Evolutionary conservation across 352 stramenopile species (phyloP).

Genomic region (Phytophthora vignae): DNA sequence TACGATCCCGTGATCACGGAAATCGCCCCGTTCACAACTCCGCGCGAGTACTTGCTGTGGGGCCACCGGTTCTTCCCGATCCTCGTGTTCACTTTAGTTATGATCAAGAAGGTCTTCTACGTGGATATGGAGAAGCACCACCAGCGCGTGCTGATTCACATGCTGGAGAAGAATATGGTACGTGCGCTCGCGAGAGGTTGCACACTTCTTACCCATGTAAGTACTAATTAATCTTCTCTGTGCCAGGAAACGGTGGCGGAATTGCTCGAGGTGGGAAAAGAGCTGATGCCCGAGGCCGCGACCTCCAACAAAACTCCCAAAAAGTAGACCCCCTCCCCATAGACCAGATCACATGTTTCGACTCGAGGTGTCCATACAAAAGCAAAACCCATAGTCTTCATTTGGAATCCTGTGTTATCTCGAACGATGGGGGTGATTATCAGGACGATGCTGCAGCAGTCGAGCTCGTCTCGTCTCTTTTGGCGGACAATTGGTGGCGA

Average conservation of each 20-base stretch:
- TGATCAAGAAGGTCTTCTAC: conserved; percentile 63
- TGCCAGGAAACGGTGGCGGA: conserved; percentile 41
- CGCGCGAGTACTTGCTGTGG: conserved; percentile 68
- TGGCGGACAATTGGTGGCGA: conserved; percentile 31
- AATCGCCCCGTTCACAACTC: conserved; percentile 59
- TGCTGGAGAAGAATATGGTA: conserved; percentile 66
- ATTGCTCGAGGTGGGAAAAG: conserved; percentile 29
- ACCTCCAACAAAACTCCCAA: conserved; percentile 11
- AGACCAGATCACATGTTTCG: neutral
- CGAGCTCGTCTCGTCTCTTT: conserved; percentile 31
- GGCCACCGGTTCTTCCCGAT: conserved; percentile 64
- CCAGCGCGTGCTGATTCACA: conserved; percentile 49
- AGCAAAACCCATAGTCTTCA: neutral
- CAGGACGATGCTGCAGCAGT: conserved; percentile 23
- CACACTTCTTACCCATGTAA: no score
- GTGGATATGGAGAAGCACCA: conserved; percentile 72
- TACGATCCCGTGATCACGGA: conserved; percentile 63
- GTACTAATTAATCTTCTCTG: neutral
- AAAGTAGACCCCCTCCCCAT: conserved; percentile 13
- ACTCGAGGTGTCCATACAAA: neutral
- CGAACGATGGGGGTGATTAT: conserved; percentile 30
- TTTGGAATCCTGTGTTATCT: conserved; percentile 15
- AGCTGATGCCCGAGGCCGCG: conserved; percentile 29
- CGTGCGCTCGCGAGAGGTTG: neutral
- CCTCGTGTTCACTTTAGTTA: conserved; percentile 47